phyloP scores from a whole-genome alignment of 2,329 filamentous ascomycete genomes.

The Scedosporium boydii region DNA sequence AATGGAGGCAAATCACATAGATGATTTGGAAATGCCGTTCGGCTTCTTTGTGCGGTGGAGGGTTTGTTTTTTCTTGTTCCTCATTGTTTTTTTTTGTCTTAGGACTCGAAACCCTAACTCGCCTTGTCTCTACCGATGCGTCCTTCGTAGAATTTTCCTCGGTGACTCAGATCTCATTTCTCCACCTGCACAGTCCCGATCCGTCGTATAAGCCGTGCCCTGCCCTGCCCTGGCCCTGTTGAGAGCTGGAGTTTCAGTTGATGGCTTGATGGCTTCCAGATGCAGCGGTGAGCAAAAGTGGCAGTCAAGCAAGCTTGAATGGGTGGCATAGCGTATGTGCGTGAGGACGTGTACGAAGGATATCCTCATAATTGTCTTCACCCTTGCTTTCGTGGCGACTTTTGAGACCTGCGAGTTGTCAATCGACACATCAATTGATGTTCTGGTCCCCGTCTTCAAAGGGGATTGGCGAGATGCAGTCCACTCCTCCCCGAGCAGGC shows the following conservation, averaged over 20 bases:
- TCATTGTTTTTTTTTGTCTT: background rate
- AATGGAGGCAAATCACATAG: background rate
- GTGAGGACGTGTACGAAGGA: background rate
- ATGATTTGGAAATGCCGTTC: background rate
- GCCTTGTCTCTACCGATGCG: background rate
- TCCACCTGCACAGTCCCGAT: background rate
- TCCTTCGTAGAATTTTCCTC: background rate
- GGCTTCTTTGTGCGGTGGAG: no score
- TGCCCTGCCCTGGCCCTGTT: background rate
- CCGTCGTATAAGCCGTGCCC: background rate
- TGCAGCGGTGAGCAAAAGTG: background rate
- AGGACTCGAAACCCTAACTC: background rate
- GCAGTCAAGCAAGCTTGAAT: background rate
- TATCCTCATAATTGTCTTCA: background rate
- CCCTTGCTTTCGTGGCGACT: background rate
- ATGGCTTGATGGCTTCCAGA: background rate
- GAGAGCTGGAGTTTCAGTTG: background rate
- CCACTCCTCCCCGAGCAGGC: background rate
- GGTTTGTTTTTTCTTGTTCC: background rate
- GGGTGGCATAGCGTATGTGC: background rate
- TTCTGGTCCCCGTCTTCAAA: background rate
- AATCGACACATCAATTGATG: background rate
- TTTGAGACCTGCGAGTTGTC: background rate
- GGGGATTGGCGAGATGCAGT: background rate
- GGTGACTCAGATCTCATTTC: background rate